Base-by-base conservation (phyloP, 331 rosid genomes). In the Rhamnella rubrinervis region DNA sequence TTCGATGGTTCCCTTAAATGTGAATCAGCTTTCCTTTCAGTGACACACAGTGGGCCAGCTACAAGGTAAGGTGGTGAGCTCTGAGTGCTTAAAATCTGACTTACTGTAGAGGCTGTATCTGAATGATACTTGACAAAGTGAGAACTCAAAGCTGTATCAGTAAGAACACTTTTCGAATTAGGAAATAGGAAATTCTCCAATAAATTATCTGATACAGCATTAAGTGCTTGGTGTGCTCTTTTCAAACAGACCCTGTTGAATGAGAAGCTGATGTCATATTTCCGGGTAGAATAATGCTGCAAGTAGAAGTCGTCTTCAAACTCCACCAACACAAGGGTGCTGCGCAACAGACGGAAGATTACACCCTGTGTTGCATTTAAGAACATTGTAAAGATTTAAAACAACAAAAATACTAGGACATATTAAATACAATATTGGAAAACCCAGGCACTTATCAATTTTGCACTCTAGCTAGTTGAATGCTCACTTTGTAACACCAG, bases 201-300 rank as follows among this genome's bases (percentile, higher is more conserved):
- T 17, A 63, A 63, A 67, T 78, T 39, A 14, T 71, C 59, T 7
- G 83, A 71, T 15, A 66, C 71, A 47, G 61, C 66, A 31, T 74
- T 2, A 58, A 80, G n/a, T 13, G 83, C 81, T 46, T 77, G 78
- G 67, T 80, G 85, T 49, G 85, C 83, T 69, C 85, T 77, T 67
- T 84, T 84, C 61, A 84, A 44, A 53, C 83, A 74, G 6, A 80
- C 78, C 56, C 83, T 74, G 51, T 75, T 84, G 72, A 80, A 77
- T 41, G 88, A 73, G 72, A 84, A 80, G 72, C 88, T 84, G 64
- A 84, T 59, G 55, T 80, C 78, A 39, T 80, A 84, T 62, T 53
- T 74, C 51, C 25, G 19, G 53, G 61, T 9, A 2, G 55, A 9
- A 40, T 39, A 0, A 25, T 80, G 76, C 37, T 50, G 13, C 28